phyloP scores from a whole-genome alignment of 2,329 filamentous ascomycete species.

The Claviceps cyperi region DNA sequence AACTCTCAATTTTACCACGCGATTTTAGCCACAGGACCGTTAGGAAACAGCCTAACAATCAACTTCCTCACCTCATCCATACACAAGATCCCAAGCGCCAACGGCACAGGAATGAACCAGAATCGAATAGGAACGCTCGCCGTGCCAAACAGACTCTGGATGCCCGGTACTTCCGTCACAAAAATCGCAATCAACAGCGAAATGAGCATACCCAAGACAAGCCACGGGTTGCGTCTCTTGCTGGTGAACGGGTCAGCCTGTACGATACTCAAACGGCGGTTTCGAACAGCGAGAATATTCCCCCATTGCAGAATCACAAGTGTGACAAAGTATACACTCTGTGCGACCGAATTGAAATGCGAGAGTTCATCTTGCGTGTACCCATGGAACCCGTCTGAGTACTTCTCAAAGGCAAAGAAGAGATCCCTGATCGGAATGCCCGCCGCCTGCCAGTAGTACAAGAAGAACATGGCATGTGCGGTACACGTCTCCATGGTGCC shows the following conservation, averaged over 20 bases:
- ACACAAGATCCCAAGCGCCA: conserved; percentile 33
- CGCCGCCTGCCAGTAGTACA: conserved; percentile 34
- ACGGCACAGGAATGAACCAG: conserved; percentile 35
- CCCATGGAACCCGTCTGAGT: conserved; percentile 32
- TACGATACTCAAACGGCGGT: conserved; percentile 35
- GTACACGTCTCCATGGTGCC: conserved; percentile 35
- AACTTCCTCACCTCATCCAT: conserved; percentile 40
- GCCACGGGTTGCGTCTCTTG: conserved; percentile 33
- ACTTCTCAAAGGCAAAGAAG: conserved; percentile 35
- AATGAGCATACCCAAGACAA: conserved; percentile 29
- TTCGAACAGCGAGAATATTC: conserved; percentile 36
- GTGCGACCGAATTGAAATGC: conserved; percentile 33
- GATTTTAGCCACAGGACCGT: conserved; percentile 28
- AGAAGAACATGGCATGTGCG: conserved; percentile 38
- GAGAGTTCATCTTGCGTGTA: conserved; percentile 30
- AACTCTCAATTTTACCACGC: conserved; percentile 28
- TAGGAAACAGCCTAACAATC: conserved; percentile 30
- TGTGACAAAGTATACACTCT: conserved; percentile 39
- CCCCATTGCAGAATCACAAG: conserved; percentile 40
- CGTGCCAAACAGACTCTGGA: conserved; percentile 34
- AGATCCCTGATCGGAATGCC: conserved; percentile 32
- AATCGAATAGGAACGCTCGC: conserved; percentile 35
- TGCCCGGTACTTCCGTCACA: conserved; percentile 34
- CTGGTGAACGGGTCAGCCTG: conserved; percentile 34
- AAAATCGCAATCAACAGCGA: conserved; percentile 37